Percentiles rank a stretch among this genome's conserved stretches.
Conservation (phyloP, 1,284 basidiomycete species). For the Flammula alnicola region DNA sequence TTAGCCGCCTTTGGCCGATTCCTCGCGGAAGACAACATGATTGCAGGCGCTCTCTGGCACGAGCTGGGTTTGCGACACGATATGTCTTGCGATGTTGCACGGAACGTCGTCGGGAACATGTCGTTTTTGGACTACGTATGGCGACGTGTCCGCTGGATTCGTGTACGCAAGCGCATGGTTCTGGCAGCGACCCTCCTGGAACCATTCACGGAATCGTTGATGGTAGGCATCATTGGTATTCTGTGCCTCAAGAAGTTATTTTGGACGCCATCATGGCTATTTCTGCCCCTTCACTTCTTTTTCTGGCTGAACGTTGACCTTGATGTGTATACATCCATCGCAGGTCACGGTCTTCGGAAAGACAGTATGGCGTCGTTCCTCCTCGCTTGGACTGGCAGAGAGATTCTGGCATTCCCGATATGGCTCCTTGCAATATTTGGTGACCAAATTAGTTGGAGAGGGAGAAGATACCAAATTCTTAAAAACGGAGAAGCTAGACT, state of each 20-base stretch:
- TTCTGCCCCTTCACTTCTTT: constrained; percentile 58
- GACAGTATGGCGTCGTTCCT: constrained; percentile 64
- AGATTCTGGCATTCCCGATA: constrained; percentile 83
- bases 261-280: constrained; percentile 54
- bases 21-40: constrained; percentile 97
- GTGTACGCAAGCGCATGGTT: constrained; percentile 93
- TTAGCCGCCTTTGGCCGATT: constrained; percentile 83
- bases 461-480: constrained; percentile 65
- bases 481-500: constrained; percentile 64
- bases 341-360: constrained; percentile 65
- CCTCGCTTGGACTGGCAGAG: constrained; percentile 77
- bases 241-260: constrained; percentile 61
- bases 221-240: constrained; percentile 69
- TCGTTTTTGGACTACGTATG: constrained; percentile 80
- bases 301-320: constrained; percentile 74
- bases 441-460: constrained; percentile 84
- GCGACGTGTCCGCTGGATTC: constrained; percentile 91
- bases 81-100: constrained; percentile 86
- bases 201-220: constrained; percentile 86
- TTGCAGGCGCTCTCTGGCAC: constrained; percentile 88
- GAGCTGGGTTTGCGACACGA: constrained; percentile 86
- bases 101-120: constrained; percentile 90
- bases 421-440: constrained; percentile 83
- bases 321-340: constrained; percentile 72
- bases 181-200: constrained; percentile 82